Conservation (phyloP, 2,329 filamentous ascomycete genomes). For the Rutstroemia sp. region DNA sequence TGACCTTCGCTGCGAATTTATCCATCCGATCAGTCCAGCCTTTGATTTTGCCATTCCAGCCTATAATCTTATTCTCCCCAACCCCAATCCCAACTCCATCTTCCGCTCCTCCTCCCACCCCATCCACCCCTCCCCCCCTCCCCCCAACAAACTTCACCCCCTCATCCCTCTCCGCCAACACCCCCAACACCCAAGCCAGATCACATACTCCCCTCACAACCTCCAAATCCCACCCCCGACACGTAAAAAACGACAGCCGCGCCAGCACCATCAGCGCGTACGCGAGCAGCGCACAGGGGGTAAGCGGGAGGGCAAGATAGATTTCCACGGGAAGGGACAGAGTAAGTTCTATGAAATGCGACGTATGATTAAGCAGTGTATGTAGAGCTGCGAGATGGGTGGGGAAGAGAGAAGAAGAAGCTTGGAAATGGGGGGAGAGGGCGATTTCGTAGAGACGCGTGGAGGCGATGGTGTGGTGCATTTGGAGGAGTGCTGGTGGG, state of each 20-base stretch:
- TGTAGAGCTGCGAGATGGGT: neutral
- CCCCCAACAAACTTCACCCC: neutral
- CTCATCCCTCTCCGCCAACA: neutral
- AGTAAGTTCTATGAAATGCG: neutral
- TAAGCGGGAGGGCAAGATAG: neutral
- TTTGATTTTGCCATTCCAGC: neutral
- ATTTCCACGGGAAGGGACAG: neutral
- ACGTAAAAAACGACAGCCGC: neutral
- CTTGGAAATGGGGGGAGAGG: neutral
- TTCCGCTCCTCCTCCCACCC: neutral
- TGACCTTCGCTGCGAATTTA: slow-evolving; percentile 2
- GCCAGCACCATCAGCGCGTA: neutral
- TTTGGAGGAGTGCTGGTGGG: neutral
- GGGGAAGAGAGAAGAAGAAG: neutral
- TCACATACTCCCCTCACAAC: slow-evolving; percentile 3
- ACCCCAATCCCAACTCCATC: neutral
- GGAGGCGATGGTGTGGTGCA: slow-evolving; percentile 2
- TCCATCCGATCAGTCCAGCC: slow-evolving; percentile 1
- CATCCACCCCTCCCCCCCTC: neutral
- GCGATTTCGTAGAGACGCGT: slow-evolving; percentile 3
- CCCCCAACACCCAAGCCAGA: neutral
- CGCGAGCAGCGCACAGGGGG: neutral
- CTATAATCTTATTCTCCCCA: neutral
- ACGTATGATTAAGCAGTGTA: neutral
- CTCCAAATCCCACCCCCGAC: neutral